phyloP scores from a whole-genome alignment of 1,284 basidiomycete species.

The Heterobasidion parviporum region DNA sequence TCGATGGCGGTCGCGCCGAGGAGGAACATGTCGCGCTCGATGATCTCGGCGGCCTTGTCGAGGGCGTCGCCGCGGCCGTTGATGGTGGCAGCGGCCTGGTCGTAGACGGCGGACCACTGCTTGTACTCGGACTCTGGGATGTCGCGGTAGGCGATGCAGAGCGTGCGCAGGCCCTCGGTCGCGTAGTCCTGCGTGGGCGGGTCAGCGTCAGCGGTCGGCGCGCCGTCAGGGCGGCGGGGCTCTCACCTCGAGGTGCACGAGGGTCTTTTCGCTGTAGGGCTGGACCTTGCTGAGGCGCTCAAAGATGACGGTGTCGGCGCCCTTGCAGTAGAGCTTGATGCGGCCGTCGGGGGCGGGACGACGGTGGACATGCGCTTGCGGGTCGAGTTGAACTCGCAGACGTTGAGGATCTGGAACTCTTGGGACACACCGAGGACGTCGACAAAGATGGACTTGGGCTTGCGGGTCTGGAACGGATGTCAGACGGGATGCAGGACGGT shows the following conservation, averaged over 20 bases:
- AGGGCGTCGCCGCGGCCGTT: conserved; percentile 90
- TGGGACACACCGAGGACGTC: conserved; percentile 67
- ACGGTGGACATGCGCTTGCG: too few species aligned
- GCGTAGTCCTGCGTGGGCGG: conserved; percentile 71
- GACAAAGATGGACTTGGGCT: conserved; percentile 92
- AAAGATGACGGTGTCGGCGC: too few species aligned
- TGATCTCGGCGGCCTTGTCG: conserved; percentile 91
- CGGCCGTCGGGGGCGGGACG: too few species aligned
- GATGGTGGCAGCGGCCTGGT: conserved; percentile 88
- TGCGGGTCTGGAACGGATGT: conserved; percentile 61
- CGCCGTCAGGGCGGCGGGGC: conserved; percentile 1
- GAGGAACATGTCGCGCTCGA: conserved; percentile 89
- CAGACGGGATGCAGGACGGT: neutral
- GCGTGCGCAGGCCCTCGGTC: conserved; percentile 91
- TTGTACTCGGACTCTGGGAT: conserved; percentile 86
- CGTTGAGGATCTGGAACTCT: conserved; percentile 91
- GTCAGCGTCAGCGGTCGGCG: conserved; percentile 4
- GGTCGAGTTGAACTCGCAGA: conserved; percentile 87
- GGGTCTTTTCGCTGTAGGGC: conserved; percentile 79
- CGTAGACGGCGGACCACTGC: conserved; percentile 84
- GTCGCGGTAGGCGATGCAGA: conserved; percentile 94
- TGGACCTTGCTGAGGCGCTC: conserved; percentile 33
- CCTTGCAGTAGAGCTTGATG: too few species aligned
- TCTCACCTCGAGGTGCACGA: conserved; percentile 82
- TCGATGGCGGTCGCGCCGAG: conserved; percentile 98